Evolutionary conservation across 1,139 yeast genomes (phyloP).

Genomic region (Saccharomyces uvarum): DNA sequence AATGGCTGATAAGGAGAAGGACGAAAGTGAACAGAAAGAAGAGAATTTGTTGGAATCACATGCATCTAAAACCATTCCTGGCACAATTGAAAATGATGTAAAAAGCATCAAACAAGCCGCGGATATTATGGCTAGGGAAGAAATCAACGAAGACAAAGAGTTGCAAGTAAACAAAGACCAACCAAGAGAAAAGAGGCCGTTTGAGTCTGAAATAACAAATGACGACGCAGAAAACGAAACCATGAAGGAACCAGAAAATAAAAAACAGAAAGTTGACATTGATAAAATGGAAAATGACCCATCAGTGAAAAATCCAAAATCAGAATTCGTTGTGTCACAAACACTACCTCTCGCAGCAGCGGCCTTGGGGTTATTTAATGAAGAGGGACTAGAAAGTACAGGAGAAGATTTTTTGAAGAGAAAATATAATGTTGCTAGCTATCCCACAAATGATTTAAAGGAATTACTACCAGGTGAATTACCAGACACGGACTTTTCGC

Average conservation of each 20-base stretch:
- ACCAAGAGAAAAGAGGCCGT: not conserved
- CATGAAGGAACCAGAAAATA: conserved; percentile 9
- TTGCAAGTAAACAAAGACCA: conserved; percentile 5
- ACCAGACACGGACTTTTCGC: conserved; percentile 81
- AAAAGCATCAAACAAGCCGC: not conserved
- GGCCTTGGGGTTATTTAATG: conserved; percentile 60
- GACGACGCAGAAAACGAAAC: conserved; percentile 4
- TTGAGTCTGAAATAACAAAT: not conserved
- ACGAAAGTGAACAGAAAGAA: conserved; percentile 5
- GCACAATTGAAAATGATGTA: not conserved
- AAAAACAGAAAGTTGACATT: conserved; percentile 15
- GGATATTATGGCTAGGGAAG: not conserved
- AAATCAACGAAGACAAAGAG: conserved; percentile 10
- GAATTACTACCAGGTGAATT: conserved; percentile 78
- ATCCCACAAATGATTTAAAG: conserved; percentile 70
- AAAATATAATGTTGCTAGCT: conserved; percentile 82
- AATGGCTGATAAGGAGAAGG: conserved; percentile 8
- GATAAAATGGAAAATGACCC: conserved; percentile 47
- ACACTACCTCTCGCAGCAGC: conserved; percentile 63
- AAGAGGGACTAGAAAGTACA: conserved; percentile 44
- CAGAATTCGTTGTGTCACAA: conserved; percentile 69
- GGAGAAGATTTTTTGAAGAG: conserved; percentile 68
- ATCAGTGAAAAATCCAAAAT: conserved; percentile 61
- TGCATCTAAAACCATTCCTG: not conserved
- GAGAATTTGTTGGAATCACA: conserved; percentile 7